phyloP scores from a whole-genome alignment of 106 monocot species.

The Apostasia ramifera region DNA sequence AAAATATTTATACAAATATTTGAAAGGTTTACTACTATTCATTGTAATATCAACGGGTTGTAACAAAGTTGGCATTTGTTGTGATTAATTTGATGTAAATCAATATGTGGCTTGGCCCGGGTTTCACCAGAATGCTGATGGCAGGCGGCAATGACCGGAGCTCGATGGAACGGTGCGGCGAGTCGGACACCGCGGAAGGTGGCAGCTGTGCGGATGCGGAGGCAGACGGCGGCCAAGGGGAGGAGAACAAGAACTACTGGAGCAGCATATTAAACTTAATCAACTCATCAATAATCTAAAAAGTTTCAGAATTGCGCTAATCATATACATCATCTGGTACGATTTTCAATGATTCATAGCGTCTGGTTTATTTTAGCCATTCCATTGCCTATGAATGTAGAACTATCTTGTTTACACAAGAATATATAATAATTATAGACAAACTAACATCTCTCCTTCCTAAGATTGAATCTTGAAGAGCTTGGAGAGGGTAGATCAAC shows the following conservation, averaged over 20 bases:
- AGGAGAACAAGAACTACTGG: constrained; percentile 37
- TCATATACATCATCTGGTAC: neutral
- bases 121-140: neutral
- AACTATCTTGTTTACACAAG: too few species aligned
- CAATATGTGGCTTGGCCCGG: neutral
- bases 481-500: too few species aligned
- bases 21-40: too few species aligned
- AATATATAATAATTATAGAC: too few species aligned
- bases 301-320: neutral
- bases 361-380: too few species aligned
- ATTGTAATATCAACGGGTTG: too few species aligned
- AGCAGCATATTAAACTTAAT: constrained; percentile 50
- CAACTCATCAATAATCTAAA: constrained; percentile 15
- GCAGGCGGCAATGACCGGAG: neutral
- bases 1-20: too few species aligned
- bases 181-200: neutral
- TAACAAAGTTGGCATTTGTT: too few species aligned
- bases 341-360: neutral
- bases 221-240: constrained; percentile 11
- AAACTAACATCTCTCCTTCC: too few species aligned
- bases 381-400: too few species aligned
- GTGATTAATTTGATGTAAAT: too few species aligned
- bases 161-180: neutral
- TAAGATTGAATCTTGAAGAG: too few species aligned
- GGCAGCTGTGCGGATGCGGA: constrained; percentile 1